Base-by-base conservation (phyloP, 371 early-diverging fungal genomes). In the Dichotomocladium elegans region DNA sequence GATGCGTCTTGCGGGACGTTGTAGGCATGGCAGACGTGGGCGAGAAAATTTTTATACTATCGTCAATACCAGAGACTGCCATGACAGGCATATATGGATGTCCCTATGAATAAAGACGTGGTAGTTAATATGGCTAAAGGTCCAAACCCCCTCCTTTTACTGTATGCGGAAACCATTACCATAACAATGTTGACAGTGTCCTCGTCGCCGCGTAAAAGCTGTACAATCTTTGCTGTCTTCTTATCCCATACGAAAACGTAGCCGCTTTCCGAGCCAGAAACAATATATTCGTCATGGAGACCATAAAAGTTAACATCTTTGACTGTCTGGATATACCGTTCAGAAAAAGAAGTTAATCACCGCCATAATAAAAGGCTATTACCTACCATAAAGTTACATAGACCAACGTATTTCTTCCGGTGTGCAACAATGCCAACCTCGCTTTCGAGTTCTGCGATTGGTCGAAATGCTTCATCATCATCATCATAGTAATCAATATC, bases 241-340 rank as follows among this genome's bases (percentile, higher is more conserved):
- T 85, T 85, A 57, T 87, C 81, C 92, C 92, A 93, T 45, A 92
- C 64, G 58, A 85, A 89, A 6, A 86, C 53, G 22, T 77, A 70
- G 2, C 92, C 90, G 56, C 88, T 91, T 54, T 93, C 93, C 1
- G 86, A 86, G 0, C 93, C 93, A 2, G 88, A 87, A 30, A 86
- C 79, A 26, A 93, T 66, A 49, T 85, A 91, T 49, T 80, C 80
- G 51, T 83, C 86, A 31, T 80, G 61, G 0, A 71, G 69, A 0
- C 90, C 89, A 58, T 80, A 82, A 64, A 90, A 91, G 53, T 83
- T 86, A 21, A 87, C 88, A 47, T 92, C 93, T 63, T 94, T 94
- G 40, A 88, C 66, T 0, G 89, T 89, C 67, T 84, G 65, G 7
- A 26, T 17, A 41, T 24, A 5, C 14, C 14, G 3, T 63, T 31